Evolutionary conservation across 345 rosid species (phyloP).

Genomic region (Hypericum androsaemum): DNA sequence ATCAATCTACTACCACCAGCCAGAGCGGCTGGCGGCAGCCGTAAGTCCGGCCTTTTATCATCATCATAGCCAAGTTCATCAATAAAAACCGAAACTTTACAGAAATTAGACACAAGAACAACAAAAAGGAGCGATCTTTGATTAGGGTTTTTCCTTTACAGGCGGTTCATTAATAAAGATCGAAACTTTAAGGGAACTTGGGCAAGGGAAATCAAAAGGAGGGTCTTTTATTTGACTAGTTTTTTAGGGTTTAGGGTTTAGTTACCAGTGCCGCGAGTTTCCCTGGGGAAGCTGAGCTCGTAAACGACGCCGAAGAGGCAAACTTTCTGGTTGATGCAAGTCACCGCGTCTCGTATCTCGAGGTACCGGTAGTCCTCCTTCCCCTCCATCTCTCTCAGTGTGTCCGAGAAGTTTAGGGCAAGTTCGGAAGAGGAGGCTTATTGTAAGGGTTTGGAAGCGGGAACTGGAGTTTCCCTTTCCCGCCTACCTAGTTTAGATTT

Average conservation of each 20-base stretch:
- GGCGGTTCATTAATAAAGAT: too few relatives aligned
- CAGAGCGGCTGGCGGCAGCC: conserved; percentile 34
- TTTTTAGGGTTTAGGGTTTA: too few relatives aligned
- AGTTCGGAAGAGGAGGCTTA: not conserved
- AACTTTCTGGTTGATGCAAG: conserved; percentile 47
- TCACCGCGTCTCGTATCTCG: conserved; percentile 44
- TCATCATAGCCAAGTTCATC: conserved; percentile 50
- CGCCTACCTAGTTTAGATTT: too few relatives aligned
- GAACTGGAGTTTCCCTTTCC: too few relatives aligned
- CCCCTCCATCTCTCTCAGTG: conserved; percentile 21
- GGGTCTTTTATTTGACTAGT: too few relatives aligned
- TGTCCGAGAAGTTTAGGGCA: not conserved
- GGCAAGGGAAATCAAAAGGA: not conserved
- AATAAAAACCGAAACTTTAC: not conserved
- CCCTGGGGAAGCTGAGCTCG: conserved; percentile 43
- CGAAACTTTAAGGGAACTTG: not conserved
- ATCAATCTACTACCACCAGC: conserved; percentile 50
- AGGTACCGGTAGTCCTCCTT: conserved; percentile 40
- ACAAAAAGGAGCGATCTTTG: not conserved
- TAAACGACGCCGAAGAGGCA: conserved; percentile 45
- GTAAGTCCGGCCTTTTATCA: conserved; percentile 64
- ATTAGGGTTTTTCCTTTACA: too few relatives aligned
- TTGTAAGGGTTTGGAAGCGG: too few relatives aligned
- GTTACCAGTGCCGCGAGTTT: conserved; percentile 47
- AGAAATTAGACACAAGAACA: not conserved